Evolutionary conservation across 2,329 filamentous ascomycete genomes (phyloP), one percentile per base, ranked within the genome.

Genomic region (Tetracladium maxilliforme): DNA sequence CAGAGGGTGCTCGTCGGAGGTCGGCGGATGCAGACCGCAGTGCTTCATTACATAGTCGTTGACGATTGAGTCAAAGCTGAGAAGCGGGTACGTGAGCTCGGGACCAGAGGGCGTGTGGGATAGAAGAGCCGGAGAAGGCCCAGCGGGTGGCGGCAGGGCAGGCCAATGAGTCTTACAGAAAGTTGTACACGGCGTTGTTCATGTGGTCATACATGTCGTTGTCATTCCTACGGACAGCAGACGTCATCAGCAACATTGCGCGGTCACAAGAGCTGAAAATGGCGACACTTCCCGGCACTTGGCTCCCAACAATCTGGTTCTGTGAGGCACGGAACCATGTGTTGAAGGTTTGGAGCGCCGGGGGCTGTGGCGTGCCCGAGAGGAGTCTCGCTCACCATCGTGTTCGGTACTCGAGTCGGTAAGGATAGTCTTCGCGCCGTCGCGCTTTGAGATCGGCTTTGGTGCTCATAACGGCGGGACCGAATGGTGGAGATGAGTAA

Each of bases 121-220:
- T 35, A 12, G 37, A 39, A 24, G 42, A 46, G 28, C 27, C 39
- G 16, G 49, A 52, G 37, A 54, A 54, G 40, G 38, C 38, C 30
- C 54, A 55, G 41, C 51, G 51, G 34, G 41, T 38, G 23, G 33
- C 23, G 16, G 22, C 32, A n/a, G n/a, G n/a, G n/a, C n/a, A n/a
- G n/a, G n/a, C n/a, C 22, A 24, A 10, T 11, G 17, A 19, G 10
- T 37, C 58, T 44, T 48, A 74, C 64, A 92, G 63, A 33, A 79
- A 76, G 40, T 80, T 80, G 51, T 93, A 93, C 27, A 90, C 64
- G 20, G 74, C 79, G 45, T 92, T 93, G 55, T 93, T 93, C 61
- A 92, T 71, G 47, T 95, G 87, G 32, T 81, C 66, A 50, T 90
- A 93, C 80, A 92, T 90, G 55, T 93, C 84, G 45, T 92, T 92